phyloP scores from a whole-genome alignment of 192 early-diverging fungal genomes.

The Allomyces arbusculus region DNA sequence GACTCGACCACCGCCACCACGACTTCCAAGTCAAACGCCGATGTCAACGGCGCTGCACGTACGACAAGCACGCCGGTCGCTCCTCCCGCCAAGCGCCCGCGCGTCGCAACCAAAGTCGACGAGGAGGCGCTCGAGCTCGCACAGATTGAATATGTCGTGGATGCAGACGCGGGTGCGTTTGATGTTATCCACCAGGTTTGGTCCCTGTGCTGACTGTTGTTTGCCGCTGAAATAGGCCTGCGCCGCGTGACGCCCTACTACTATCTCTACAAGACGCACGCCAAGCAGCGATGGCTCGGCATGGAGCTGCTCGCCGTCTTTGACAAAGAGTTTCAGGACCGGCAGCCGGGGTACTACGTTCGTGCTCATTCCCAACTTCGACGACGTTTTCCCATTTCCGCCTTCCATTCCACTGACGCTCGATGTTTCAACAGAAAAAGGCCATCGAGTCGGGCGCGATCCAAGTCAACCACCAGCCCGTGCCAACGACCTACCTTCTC shows the following conservation, averaged over 20 bases:
- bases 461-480: constrained; percentile 44
- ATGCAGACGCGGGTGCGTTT: too few species aligned
- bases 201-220: too few species aligned
- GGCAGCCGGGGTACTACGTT: constrained; percentile 60
- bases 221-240: constrained; percentile 23
- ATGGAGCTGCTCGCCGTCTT: constrained; percentile 62
- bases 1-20: too few species aligned
- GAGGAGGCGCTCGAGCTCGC: too few species aligned
- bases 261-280: constrained; percentile 56
- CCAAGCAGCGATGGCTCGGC: constrained; percentile 77
- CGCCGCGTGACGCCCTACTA: constrained; percentile 72
- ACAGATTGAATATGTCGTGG: too few species aligned
- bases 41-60: too few species aligned
- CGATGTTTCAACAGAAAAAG: constrained; percentile 15
- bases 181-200: too few species aligned
- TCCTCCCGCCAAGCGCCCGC: too few species aligned
- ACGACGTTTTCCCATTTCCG: neutral
- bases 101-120: too few species aligned
- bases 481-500: constrained; percentile 35
- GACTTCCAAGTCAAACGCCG: too few species aligned
- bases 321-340: constrained; percentile 70
- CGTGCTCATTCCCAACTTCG: neutral
- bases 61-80: too few species aligned
- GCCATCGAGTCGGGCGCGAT: constrained; percentile 72
- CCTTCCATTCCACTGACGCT: constrained; percentile 2